phyloP scores from a whole-genome alignment of 768 basidiomycete species.

The Termitomyces sp. region DNA sequence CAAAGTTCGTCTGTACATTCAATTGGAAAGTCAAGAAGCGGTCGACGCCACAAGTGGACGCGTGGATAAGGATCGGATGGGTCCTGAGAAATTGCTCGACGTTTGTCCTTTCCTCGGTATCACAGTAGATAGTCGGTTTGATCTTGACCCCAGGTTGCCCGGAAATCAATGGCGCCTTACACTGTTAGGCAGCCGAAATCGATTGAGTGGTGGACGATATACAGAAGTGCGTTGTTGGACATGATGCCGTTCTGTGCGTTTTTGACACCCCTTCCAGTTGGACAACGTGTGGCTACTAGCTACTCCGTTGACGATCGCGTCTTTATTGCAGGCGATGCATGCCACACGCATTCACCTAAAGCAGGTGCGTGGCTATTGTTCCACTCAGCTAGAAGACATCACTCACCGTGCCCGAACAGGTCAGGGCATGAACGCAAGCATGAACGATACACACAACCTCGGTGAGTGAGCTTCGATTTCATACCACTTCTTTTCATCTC shows the following conservation, averaged over 20 bases:
- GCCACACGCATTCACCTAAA: conserved; percentile 67
- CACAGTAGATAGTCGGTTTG: background rate
- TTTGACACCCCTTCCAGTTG: conserved; percentile 38
- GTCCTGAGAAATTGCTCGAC: conserved; percentile 48
- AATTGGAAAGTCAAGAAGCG: conserved; percentile 48
- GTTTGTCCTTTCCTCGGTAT: conserved; percentile 25
- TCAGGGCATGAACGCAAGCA: conserved; percentile 77
- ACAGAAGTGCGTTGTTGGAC: conserved; percentile 47
- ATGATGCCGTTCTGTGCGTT: background rate
- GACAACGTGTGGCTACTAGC: conserved; percentile 67
- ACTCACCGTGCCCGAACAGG: conserved; percentile 28
- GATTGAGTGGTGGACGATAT: conserved; percentile 73
- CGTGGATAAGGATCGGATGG: conserved; percentile 49
- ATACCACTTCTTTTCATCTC: background rate
- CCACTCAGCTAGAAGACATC: background rate
- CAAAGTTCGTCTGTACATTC: conserved; percentile 68
- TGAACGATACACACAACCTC: conserved; percentile 73
- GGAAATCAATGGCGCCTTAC: conserved; percentile 56
- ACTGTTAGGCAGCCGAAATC: conserved; percentile 40
- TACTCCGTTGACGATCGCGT: conserved; percentile 61
- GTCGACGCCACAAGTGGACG: conserved; percentile 43
- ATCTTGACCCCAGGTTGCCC: conserved; percentile 39
- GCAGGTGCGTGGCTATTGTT: conserved; percentile 36
- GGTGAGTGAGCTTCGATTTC: conserved; percentile 27
- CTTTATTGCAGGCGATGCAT: conserved; percentile 77